Percentiles rank a stretch among this genome's conserved stretches.
phyloP scores from a whole-genome alignment of 176 grass and related monocot genomes.

The Calamus simplicifolius region DNA sequence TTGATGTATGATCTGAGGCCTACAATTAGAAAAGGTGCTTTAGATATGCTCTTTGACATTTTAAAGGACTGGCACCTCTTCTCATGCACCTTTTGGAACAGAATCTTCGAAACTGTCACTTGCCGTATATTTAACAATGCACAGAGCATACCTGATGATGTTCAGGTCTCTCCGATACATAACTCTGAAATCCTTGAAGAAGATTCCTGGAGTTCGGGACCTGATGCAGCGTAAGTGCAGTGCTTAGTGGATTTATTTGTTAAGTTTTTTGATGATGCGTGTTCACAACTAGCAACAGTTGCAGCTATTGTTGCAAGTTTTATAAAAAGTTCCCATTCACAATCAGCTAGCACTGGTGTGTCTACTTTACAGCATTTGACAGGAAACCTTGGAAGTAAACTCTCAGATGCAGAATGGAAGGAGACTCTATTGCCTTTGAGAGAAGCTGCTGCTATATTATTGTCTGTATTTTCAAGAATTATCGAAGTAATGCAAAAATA shows the following conservation, averaged over 20 bases:
- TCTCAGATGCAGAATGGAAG: conserved; percentile 71
- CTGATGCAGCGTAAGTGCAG: conserved; percentile 50
- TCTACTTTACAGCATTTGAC: conserved; percentile 65
- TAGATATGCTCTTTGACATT: conserved; percentile 97
- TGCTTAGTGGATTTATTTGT: conserved; percentile 74
- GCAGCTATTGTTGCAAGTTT: conserved; percentile 54
- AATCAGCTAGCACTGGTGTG: conserved; percentile 61
- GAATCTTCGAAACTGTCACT: conserved; percentile 71
- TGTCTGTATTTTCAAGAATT: conserved; percentile 61
- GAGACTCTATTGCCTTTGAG: conserved; percentile 56
- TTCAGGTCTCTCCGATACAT: conserved; percentile 28
- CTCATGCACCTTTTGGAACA: conserved; percentile 65
- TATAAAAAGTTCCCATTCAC: conserved; percentile 66
- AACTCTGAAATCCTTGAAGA: conserved; percentile 40
- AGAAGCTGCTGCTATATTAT: conserved; percentile 51
- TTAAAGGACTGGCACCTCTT: conserved; percentile 87
- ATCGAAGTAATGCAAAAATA: conserved; percentile 69
- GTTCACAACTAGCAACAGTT: conserved; percentile 54
- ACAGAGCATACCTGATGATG: conserved; percentile 25
- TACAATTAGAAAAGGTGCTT: conserved; percentile 91
- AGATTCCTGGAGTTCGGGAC: conserved; percentile 54
- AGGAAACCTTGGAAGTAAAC: conserved; percentile 54
- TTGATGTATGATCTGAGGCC: conserved; percentile 76
- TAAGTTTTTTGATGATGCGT: conserved; percentile 69
- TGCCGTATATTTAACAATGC: conserved; percentile 65